Base-by-base conservation (phyloP, 139 green algal species). In the Picochlorum sp. region DNA sequence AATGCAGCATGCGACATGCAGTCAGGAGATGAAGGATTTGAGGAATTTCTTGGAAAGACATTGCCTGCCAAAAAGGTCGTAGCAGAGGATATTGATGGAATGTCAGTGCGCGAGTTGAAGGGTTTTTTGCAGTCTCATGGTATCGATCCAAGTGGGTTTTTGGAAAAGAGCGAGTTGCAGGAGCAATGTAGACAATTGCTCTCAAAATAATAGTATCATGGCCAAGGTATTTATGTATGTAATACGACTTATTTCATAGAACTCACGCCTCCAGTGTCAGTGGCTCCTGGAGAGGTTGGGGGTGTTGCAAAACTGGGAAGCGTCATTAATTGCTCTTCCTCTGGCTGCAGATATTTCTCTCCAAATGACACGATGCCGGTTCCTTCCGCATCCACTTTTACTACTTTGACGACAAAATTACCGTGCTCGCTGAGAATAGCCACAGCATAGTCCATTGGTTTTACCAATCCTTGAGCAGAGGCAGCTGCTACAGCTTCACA, bases 401-500 rank as follows among this genome's bases (percentile, higher is more conserved):
- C 71, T 37, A 78, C 65, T 54, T 78, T 88, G 69, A 88, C 65
- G 14, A 83, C 63, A 11, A 81, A 68, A 47, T 65, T 49, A 14
- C 79, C 77, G 9, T 64, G 30, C n/a, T 79, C 52, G 26, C 56
- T 71, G 50, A 89, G 72, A 62, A 90, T 79, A 37, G 73, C 71
- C 56, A 94, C 85, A 44, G 90, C 82, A 59, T 90, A 80, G 66
- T 93, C 85, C 21, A 74, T 64, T 14, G 81, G 59, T 58, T 74
- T 76, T 11, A 72, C 66, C 44, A 85, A 61, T 6, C 64, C 67
- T 28, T 72, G 44, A 21, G 16, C n/a, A 7, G 0, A 26, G 49
- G 49, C 73, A 38, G 54, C 49, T 20, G 60, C 13, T 18, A 93
- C 66, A 5, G 73, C 77, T 62, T 83, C 61, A 20, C 26, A 30